Evolutionary conservation across 139 green algal genomes (phyloP).

Genomic region (Desmodesmus armatus): DNA sequence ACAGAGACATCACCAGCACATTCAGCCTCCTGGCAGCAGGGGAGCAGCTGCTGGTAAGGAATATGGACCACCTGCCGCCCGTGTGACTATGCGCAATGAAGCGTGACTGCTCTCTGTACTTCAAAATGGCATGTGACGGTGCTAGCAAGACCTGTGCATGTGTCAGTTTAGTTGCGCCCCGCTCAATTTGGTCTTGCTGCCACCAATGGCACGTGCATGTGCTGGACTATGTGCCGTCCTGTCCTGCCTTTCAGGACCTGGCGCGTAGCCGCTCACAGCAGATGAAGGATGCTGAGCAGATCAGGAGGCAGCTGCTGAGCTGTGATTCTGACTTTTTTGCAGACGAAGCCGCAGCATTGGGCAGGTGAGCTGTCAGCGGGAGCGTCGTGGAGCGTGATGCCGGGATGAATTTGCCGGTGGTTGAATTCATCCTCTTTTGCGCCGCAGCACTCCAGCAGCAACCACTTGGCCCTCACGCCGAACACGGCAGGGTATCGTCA

Average conservation of each 20-base stretch:
- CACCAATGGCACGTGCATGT: not conserved
- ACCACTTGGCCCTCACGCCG: too few relatives aligned
- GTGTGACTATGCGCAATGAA: not conserved
- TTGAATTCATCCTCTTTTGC: not conserved
- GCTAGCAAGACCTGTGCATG: not conserved
- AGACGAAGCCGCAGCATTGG: not conserved
- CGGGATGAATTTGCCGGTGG: too few relatives aligned
- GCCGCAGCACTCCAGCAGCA: not conserved
- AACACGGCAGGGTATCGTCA: too few relatives aligned
- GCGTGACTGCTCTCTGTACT: not conserved
- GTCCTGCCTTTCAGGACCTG: not conserved
- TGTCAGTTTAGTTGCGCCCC: too few relatives aligned
- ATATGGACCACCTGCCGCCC: not conserved
- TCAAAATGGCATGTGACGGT: not conserved
- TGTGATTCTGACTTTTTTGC: not conserved
- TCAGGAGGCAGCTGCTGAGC: not conserved
- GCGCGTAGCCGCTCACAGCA: not conserved
- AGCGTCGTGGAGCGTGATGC: too few relatives aligned
- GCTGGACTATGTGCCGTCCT: not conserved
- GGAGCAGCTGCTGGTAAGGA: constrained; percentile 8
- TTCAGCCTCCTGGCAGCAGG: constrained; percentile 4
- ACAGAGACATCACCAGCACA: constrained; percentile 1
- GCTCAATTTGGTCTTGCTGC: not conserved
- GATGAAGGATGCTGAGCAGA: too few relatives aligned
- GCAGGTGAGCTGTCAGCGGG: not conserved